Percentiles rank a stretch among this genome's conserved stretches.
Evolutionary conservation across 768 basidiomycete species (phyloP).

Genomic region (Strobilomyces echinocephalus): DNA sequence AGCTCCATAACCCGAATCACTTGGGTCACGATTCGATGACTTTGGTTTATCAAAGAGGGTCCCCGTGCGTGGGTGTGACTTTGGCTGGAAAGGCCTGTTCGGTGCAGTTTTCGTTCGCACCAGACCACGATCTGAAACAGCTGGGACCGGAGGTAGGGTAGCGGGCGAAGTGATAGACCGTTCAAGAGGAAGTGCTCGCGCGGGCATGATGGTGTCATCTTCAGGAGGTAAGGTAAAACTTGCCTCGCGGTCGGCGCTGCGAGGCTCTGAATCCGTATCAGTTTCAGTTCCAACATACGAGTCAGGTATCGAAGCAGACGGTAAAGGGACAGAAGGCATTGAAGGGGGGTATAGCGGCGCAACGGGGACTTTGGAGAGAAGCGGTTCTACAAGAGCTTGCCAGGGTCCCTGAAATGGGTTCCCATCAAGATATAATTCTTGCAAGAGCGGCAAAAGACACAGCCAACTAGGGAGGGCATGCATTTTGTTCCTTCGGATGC

Average conservation of each 20-base stretch:
- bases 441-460: conserved; percentile 77
- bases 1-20: conserved; percentile 40
- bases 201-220: conserved; percentile 71
- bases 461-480: conserved; percentile 92
- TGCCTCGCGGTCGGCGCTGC: conserved; percentile 35
- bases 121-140: conserved; percentile 40
- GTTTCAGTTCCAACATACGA: conserved; percentile 46
- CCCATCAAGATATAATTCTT: conserved; percentile 86
- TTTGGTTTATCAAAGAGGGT: conserved; percentile 23
- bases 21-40: conserved; percentile 21
- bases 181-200: conserved; percentile 49
- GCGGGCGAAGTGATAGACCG: conserved; percentile 50
- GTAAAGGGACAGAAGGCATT: conserved; percentile 53
- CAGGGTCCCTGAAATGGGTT: conserved; percentile 96
- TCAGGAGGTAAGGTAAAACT: conserved; percentile 35
- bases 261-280: conserved; percentile 51
- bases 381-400: conserved; percentile 82
- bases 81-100: conserved; percentile 47
- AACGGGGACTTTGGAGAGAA: conserved; percentile 60
- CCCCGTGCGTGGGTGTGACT: conserved; percentile 36
- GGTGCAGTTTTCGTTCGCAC: conserved; percentile 73
- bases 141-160: conserved; percentile 23
- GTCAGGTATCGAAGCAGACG: conserved; percentile 43
- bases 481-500: conserved; percentile 84
- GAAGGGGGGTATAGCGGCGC: conserved; percentile 63